These are phyloP conservation scores for Populus tomentosa DNA, from an alignment of 441 rosid species.

Conservation along the genomic window DNA sequence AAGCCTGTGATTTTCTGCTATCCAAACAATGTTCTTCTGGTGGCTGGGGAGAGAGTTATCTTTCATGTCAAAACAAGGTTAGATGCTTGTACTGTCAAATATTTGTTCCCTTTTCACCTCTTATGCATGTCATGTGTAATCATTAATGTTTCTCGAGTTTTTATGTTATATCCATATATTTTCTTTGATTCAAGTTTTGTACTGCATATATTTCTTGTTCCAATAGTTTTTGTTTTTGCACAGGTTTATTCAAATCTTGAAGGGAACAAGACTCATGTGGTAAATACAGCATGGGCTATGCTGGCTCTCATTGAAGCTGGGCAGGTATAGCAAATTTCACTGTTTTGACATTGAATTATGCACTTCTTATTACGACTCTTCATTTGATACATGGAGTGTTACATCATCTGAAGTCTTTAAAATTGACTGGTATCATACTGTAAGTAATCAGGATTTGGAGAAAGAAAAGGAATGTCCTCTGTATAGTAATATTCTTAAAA, in stretches of 20 bases:
- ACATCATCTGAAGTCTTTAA: neutral
- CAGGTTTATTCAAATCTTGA: slow-evolving; percentile 64
- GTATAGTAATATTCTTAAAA: neutral
- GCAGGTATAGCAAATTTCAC: slow-evolving; percentile 39
- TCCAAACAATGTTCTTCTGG: slow-evolving; percentile 78
- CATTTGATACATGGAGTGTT: neutral
- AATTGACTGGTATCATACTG: neutral
- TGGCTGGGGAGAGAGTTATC: slow-evolving; percentile 98
- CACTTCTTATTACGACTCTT: neutral
- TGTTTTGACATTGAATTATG: neutral
- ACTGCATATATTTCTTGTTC: neutral
- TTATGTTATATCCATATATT: neutral
- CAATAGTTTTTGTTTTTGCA: neutral
- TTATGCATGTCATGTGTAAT: neutral
- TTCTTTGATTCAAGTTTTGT: neutral
- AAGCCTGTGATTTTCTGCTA: slow-evolving; percentile 75
- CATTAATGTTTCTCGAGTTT: neutral
- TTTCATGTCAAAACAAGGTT: slow-evolving; percentile 85
- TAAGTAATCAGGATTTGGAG: neutral
- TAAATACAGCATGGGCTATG: slow-evolving; percentile 86
- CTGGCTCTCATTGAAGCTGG: slow-evolving; percentile 65
- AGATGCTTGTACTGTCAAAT: neutral
- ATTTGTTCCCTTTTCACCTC: neutral
- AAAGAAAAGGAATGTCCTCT: neutral
- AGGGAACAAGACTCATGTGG: slow-evolving; percentile 57